These are phyloP conservation scores for Fusarium denticulatum DNA, from an alignment of 2,329 filamentous ascomycete species.

Conservation along the genomic window DNA sequence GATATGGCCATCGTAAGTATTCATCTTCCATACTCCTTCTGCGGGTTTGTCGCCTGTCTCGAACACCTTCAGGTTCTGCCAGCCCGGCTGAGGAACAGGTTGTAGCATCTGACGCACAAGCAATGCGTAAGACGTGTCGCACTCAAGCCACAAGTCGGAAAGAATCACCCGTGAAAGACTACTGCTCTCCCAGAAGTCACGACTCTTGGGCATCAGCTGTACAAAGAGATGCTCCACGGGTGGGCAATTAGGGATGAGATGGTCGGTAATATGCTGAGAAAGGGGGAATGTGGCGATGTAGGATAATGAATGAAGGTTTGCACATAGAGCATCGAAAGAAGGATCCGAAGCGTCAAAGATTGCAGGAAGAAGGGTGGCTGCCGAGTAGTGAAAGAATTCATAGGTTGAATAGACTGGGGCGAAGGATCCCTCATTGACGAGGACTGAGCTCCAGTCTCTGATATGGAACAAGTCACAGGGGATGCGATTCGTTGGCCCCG, in stretches of 20 bases:
- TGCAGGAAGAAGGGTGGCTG: constrained; percentile 69
- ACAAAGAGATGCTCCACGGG: constrained; percentile 64
- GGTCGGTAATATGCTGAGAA: constrained; percentile 65
- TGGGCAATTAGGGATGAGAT: constrained; percentile 59
- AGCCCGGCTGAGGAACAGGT: constrained; percentile 43
- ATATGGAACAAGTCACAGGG: constrained; percentile 62
- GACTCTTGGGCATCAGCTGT: constrained; percentile 56
- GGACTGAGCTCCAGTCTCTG: constrained; percentile 71
- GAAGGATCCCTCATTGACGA: constrained; percentile 80
- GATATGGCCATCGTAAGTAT: constrained; percentile 52
- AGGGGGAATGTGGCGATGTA: constrained; percentile 77
- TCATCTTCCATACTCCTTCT: constrained; percentile 58
- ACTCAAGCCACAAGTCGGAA: constrained; percentile 63
- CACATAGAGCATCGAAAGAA: constrained; percentile 48
- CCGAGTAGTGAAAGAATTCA: constrained; percentile 73
- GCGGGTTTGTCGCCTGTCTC: constrained; percentile 61
- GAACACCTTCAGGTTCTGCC: constrained; percentile 57
- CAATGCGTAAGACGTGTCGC: constrained; percentile 60
- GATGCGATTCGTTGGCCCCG: constrained; percentile 19
- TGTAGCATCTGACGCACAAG: constrained; percentile 55
- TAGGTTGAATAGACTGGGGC: constrained; percentile 76
- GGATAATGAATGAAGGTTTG: constrained; percentile 59
- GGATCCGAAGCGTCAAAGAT: constrained; percentile 56
- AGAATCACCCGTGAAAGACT: constrained; percentile 53
- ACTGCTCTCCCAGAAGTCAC: constrained; percentile 51